Base-by-base conservation (phyloP, 495 filamentous ascomycete species). In the Podospora anserina region DNA sequence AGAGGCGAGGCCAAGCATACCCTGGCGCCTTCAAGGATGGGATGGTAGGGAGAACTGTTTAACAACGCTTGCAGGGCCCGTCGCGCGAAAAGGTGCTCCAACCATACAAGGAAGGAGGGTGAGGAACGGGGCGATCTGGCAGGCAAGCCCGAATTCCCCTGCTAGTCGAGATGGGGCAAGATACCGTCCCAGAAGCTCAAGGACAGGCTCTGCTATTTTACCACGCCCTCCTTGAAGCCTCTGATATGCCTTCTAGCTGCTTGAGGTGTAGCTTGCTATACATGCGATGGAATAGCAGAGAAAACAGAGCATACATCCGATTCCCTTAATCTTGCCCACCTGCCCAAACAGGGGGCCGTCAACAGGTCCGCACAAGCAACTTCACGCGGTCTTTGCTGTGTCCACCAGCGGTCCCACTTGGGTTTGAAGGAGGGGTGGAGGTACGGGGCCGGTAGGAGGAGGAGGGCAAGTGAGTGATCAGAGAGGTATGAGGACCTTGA, bases 91-190 rank as follows among this genome's bases (percentile, higher is more conserved):
- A 79, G 76, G 78, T 78, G 79, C 78, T 79, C 79, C 82, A 83
- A 80, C 82, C 81, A 75, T 76, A 82, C 78, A 82, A 78, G 82
- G 81, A 84, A 84, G 82, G 82, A 84, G 82, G 79, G 73, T 78
- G 76, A 78, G 77, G 75, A 81, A 82, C 78, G 78, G 69, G 72
- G 77, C 77, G 79, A 82, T 82, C 80, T 81, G 77, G 77, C 77
- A 76, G 74, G 74, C 75, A 69, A 68, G 65, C 67, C 71, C 70
- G 67, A 65, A 65, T 65, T 65, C 55, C 69, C 69, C 64, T 74
- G 69, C 70, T 73, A 71, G 75, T 77, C 69, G 67, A 70, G 71
- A 78, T 76, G 75, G 76, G 71, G 73, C 71, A 75, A 68, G 70
- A 73, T 69, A 58, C 64, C 61, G 65, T 63, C 30, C 27, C 28